A percentile compares a stretch with the other conserved stretches of the same genome.
Evolutionary conservation across 2,329 filamentous ascomycete species (phyloP).

Genomic region (Westerdykella ornata): DNA sequence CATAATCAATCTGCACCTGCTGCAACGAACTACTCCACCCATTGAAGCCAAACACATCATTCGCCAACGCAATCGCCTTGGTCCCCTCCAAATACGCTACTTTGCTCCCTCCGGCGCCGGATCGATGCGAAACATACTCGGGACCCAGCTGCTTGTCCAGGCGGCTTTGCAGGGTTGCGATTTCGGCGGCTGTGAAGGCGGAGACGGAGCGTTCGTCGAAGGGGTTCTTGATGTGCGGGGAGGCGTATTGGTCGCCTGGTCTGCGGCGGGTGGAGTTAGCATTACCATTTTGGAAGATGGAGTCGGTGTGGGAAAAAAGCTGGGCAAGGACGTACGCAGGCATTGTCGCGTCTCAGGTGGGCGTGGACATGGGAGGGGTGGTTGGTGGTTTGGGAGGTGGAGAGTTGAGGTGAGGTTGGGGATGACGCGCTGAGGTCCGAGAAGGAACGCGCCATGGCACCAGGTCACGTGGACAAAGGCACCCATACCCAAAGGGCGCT

Average conservation of each 20-base stretch:
- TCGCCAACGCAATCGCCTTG: conserved; percentile 91
- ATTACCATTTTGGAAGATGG: neutral
- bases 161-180: conserved; percentile 76
- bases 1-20: conserved; percentile 90
- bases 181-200: conserved; percentile 82
- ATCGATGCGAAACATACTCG: conserved; percentile 85
- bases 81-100: conserved; percentile 94
- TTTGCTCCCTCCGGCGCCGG: conserved; percentile 74
- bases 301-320: neutral
- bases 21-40: conserved; percentile 96
- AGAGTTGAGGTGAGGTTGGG: conserved; percentile 16
- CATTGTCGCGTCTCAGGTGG: conserved; percentile 22
- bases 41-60: conserved; percentile 94
- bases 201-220: conserved; percentile 73
- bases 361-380: conserved; percentile 20
- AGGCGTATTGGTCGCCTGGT: conserved; percentile 35
- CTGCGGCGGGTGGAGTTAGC: conserved; percentile 19
- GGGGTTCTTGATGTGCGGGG: conserved; percentile 55
- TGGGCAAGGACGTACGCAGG: conserved; percentile 36
- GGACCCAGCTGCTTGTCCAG: conserved; percentile 92
- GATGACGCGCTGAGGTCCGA: conserved; percentile 24
- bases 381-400: neutral
- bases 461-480: neutral
- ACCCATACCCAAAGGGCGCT: too few relatives aligned
- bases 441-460: conserved; percentile 15